A percentile compares a stretch with the other conserved stretches of the same genome.
Evolutionary conservation across 495 filamentous ascomycete genomes (phyloP).

Genomic region (Alectoria sarmentosa): DNA sequence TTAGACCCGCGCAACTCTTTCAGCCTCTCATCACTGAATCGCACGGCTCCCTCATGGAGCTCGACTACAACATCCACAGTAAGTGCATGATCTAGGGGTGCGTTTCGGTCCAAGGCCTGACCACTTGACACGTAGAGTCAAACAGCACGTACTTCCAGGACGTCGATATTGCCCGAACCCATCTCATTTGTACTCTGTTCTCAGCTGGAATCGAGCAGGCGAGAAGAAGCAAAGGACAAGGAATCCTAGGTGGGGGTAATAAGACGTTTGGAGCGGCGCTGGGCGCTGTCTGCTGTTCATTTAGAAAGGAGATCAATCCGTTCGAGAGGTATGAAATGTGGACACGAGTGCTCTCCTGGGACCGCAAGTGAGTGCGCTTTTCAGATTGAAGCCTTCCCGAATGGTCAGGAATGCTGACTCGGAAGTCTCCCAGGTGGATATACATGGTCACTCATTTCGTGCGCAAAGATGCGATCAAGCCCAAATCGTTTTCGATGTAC

Average conservation of each 20-base stretch:
- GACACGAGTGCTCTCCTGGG: conserved; percentile 60
- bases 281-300: conserved; percentile 57
- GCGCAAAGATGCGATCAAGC: conserved; percentile 40
- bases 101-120: conserved; percentile 1
- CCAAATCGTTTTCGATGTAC: conserved; percentile 22
- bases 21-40: conserved; percentile 44
- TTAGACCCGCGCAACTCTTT: conserved; percentile 37
- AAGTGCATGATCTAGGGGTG: not conserved
- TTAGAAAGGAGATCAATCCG: conserved; percentile 61
- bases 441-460: conserved; percentile 72
- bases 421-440: conserved; percentile 45
- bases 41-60: conserved; percentile 45
- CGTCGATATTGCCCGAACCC: conserved; percentile 61
- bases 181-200: conserved; percentile 39
- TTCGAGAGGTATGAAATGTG: conserved; percentile 60
- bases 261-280: conserved; percentile 40
- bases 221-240: conserved; percentile 52
- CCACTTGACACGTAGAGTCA: conserved; percentile 33
- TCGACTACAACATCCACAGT: conserved; percentile 60
- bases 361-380: conserved; percentile 46
- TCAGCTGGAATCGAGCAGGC: conserved; percentile 33
- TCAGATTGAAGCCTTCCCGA: not conserved
- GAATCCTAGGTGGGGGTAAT: conserved; percentile 39
- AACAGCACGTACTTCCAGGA: conserved; percentile 72
- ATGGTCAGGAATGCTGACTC: not conserved